Conservation (phyloP, 441 rosid species). For the Codiaeum variegatum region DNA sequence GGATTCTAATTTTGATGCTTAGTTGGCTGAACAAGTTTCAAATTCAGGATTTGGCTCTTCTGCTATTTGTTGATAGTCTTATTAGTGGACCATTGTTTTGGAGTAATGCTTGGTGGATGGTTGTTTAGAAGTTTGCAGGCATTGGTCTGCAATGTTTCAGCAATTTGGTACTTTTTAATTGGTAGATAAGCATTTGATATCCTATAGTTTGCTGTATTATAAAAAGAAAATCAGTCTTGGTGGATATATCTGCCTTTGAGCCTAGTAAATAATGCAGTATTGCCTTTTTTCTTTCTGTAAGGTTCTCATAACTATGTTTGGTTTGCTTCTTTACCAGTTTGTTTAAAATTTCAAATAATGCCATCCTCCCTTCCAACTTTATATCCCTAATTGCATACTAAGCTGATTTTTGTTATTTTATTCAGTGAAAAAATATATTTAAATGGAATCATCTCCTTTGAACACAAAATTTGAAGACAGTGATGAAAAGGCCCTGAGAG, state of each 20-base stretch:
- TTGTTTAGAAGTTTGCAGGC: neutral
- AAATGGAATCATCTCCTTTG: slow-evolving; percentile 42
- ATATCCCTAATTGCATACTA: slow-evolving; percentile 1
- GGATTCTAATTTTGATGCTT: neutral
- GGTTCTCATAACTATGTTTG: neutral
- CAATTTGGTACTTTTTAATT: neutral
- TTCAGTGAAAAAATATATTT: slow-evolving; percentile 8
- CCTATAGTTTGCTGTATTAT: neutral
- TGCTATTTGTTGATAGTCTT: neutral
- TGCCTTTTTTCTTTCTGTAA: neutral
- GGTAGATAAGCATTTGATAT: slow-evolving; percentile 1
- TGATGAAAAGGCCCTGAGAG: slow-evolving; percentile 41
- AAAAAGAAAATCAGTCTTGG: neutral
- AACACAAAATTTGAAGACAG: slow-evolving; percentile 22
- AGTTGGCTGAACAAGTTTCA: neutral
- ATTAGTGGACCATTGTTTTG: neutral
- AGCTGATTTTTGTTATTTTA: neutral
- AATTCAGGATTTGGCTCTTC: neutral
- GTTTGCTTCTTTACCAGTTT: neutral
- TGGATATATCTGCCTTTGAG: neutral
- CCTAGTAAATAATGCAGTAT: neutral
- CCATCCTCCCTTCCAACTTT: neutral
- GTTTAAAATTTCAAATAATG: neutral
- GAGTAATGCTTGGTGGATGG: neutral
- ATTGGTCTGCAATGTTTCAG: neutral